Base-by-base conservation (phyloP, 306 rosid genomes). In the Argentina anserina region DNA sequence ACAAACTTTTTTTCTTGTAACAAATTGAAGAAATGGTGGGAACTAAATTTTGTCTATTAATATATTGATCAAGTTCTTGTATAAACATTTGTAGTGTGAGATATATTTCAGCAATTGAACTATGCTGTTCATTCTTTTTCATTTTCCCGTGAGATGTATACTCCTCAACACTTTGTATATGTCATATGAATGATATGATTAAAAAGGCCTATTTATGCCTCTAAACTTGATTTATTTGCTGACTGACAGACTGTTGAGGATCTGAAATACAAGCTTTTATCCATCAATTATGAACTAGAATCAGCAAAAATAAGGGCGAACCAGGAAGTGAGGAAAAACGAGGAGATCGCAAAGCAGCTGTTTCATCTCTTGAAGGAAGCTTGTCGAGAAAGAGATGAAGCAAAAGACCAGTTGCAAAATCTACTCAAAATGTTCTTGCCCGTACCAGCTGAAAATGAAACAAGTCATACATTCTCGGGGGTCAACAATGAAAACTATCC, bases 351-450 rank as follows among this genome's bases (percentile, higher is more conserved):
- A 8, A 75, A 70, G 41, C 78, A 74, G 39, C 52, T 90, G 21
- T 64, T 77, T 60, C 70, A 80, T 40, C 74, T 77, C 23, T 47
- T 86, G 47, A 80, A 79, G 60, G 77, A 14, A 43, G 87, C 80
- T 63, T 78, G 78, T 76, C 64, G 71, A 76, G 94, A 91, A 81
- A 87, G 97, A 79, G 94, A 91, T 31, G 89, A 86, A 77, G 91
- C 93, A 34, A 86, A 75, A 78, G 64, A 76, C 67, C 84, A 88
- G 29, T 82, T 91, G 31, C 89, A 82, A 37, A 68, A 59, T 12
- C 77, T 88, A 0, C 41, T 69, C 25, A 74, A 61, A 73, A 81
- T 84, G 47, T 41, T 76, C 14, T 70, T 73, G 28, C 78, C 77
- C 13, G 63, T 50, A 15, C 23, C 50, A 52, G 55, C 34, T 67